Evolutionary conservation across 2,329 filamentous ascomycete genomes (phyloP), one percentile per base, ranked within the genome.

Genomic region (Xylaria sp.): DNA sequence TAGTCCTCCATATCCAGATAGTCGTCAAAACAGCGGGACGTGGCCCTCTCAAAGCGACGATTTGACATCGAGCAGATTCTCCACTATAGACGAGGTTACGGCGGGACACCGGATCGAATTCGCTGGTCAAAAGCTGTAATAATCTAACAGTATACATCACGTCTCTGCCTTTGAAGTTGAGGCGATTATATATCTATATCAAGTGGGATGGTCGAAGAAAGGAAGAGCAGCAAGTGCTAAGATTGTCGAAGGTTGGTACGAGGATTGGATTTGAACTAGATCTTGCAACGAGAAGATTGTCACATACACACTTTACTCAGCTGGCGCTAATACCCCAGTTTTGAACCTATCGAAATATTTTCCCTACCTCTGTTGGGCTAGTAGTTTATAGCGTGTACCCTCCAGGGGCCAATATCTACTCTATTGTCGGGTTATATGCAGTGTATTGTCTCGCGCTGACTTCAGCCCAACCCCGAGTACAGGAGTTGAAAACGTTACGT

Each of bases 81-180:
- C 67, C n/a, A 62, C 68, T 15, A 63, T 70, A 65, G 68, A 67
- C 15, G 68, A 70, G 43, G 68, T 66, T 31, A 64, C 67, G 37
- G 71, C 73, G 62, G 71, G 66, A 55, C 68, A 67, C 17, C 68
- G 62, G 46, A 33, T 65, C 9, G 41, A 19, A 17, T 23, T 15
- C 8, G 11, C 23, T 21, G 33, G 27, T 7, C 47, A 13, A 33
- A 31, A 31, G 11, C n/a, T 19, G 19, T 52, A 43, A 37, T 11
- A 27, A 48, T 51, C 21, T 54, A 57, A 19, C 46, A 35, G 13
- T 41, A 54, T 8, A 21, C 19, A 4, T 13, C 4, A 21, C 11
- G 13, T 6, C 19, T 54, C 41, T 48, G 2, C 25, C 4, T 8
- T 27, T 19, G 11, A 37, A 23, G 17, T 17, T 17, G 21, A 23